Percentiles rank a stretch among this genome's conserved stretches.
phyloP scores from a whole-genome alignment of 768 basidiomycete species.

The Psilocybe sp. region DNA sequence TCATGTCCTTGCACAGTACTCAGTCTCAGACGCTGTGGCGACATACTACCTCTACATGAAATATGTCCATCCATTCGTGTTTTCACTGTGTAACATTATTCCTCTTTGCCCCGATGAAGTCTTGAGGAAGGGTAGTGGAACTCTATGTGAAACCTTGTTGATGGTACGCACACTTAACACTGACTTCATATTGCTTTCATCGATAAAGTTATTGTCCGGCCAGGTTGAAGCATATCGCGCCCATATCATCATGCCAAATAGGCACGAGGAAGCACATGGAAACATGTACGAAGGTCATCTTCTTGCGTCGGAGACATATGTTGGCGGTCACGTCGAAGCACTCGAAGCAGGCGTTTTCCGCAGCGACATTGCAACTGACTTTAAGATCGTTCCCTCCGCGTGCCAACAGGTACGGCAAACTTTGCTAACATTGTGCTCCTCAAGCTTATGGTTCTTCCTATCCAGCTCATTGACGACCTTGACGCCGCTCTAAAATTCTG shows the following conservation, averaged over 20 bases:
- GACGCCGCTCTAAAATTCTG: constrained; percentile 90
- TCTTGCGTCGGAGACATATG: constrained; percentile 96
- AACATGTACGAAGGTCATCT: constrained; percentile 95
- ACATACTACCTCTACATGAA: constrained; percentile 99
- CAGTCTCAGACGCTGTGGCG: constrained; percentile 99
- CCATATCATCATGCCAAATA: constrained; percentile 95
- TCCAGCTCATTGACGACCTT: constrained; percentile 87
- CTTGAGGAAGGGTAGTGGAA: constrained; percentile 92
- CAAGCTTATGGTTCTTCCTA: constrained; percentile 2
- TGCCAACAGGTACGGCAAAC: constrained; percentile 64
- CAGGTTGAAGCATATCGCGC: constrained; percentile 95
- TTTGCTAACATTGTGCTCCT: background rate
- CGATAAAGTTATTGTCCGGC: background rate
- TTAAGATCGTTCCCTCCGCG: constrained; percentile 89
- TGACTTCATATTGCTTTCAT: background rate
- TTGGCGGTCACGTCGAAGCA: constrained; percentile 98
- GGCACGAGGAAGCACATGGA: constrained; percentile 90
- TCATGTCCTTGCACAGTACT: constrained; percentile 92
- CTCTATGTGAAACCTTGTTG: constrained; percentile 93
- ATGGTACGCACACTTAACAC: constrained; percentile 62
- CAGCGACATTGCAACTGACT: constrained; percentile 91
- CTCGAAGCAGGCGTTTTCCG: constrained; percentile 97
- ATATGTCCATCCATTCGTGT: constrained; percentile 99
- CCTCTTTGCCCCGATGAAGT: constrained; percentile 97
- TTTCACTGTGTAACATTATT: constrained; percentile 98